Conservation (phyloP, 2,329 filamentous ascomycete genomes). For the Phoma sp. region DNA sequence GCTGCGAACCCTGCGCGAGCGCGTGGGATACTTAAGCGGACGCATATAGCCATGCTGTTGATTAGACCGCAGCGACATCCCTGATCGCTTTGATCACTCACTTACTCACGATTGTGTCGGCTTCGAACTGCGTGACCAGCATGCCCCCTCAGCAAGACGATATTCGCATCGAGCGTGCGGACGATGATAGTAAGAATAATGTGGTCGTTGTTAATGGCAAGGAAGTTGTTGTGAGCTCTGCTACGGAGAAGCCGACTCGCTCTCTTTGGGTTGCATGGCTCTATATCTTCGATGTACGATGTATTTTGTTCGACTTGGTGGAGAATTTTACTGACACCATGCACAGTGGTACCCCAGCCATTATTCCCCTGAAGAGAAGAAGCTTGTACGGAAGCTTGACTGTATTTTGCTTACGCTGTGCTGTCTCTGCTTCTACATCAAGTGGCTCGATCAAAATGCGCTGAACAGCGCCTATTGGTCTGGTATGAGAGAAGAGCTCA, state of each 20-base stretch:
- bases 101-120: background rate
- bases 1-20: background rate
- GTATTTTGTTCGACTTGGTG: background rate
- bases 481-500: slow-evolving; percentile 30
- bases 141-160: slow-evolving; percentile 11
- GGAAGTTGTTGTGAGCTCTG: slow-evolving; percentile 27
- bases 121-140: background rate
- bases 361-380: slow-evolving; percentile 29
- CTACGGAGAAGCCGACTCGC: slow-evolving; percentile 23
- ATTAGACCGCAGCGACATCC: background rate
- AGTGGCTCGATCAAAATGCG: slow-evolving; percentile 33
- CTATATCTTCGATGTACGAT: slow-evolving; percentile 28
- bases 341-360: slow-evolving; percentile 29
- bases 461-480: slow-evolving; percentile 30
- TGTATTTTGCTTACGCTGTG: slow-evolving; percentile 28
- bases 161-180: slow-evolving; percentile 8
- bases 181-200: slow-evolving; percentile 1
- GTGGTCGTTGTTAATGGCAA: slow-evolving; percentile 25
- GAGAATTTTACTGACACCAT: background rate
- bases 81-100: background rate
- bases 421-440: slow-evolving; percentile 34
- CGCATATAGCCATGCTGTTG: background rate
- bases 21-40: slow-evolving; percentile 7
- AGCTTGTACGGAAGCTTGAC: slow-evolving; percentile 29
- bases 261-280: slow-evolving; percentile 26